Percentiles rank a stretch among this genome's conserved stretches.
Conservation (phyloP, 2,329 filamentous ascomycete genomes). For the Fusarium siculi region DNA sequence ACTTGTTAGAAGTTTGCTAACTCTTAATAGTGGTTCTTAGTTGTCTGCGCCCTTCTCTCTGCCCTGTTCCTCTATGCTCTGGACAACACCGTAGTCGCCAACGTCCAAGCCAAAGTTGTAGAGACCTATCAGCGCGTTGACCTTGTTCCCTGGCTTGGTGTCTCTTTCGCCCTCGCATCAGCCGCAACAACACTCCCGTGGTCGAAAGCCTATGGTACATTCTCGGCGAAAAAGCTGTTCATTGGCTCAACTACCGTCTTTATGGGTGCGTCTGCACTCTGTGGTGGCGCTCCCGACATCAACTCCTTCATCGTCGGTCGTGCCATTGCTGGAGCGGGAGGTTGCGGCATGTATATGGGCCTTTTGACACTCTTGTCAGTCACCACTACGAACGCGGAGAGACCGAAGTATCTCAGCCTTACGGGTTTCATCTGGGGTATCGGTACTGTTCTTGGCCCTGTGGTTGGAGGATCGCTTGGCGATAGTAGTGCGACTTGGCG, state of each 20-base stretch:
- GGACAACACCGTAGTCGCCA: constrained; percentile 38
- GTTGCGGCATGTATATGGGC: constrained; percentile 46
- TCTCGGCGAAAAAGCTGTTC: constrained; percentile 39
- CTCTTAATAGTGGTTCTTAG: not conserved
- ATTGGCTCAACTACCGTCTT: constrained; percentile 37
- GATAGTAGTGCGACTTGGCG: constrained; percentile 35
- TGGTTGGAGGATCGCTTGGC: constrained; percentile 18
- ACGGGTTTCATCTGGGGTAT: constrained; percentile 51
- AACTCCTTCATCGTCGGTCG: constrained; percentile 57
- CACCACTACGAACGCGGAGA: constrained; percentile 19
- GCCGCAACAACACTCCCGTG: constrained; percentile 23
- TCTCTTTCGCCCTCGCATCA: constrained; percentile 38
- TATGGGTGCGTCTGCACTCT: constrained; percentile 47
- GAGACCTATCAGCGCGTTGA: constrained; percentile 22
- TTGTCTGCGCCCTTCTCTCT: constrained; percentile 5
- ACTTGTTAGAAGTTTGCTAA: not conserved
- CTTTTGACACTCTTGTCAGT: constrained; percentile 26
- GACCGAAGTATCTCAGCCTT: constrained; percentile 33
- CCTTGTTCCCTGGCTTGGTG: constrained; percentile 31
- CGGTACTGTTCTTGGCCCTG: constrained; percentile 54
- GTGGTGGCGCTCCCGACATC: constrained; percentile 55
- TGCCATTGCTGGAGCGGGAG: constrained; percentile 54
- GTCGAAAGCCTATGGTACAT: constrained; percentile 34
- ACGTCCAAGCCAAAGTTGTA: constrained; percentile 30
- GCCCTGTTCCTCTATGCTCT: constrained; percentile 16